A percentile compares a stretch with the other conserved stretches of the same genome.
Evolutionary conservation across 495 filamentous ascomycete species (phyloP).

Genomic region (Sabuloglossum arenarium): DNA sequence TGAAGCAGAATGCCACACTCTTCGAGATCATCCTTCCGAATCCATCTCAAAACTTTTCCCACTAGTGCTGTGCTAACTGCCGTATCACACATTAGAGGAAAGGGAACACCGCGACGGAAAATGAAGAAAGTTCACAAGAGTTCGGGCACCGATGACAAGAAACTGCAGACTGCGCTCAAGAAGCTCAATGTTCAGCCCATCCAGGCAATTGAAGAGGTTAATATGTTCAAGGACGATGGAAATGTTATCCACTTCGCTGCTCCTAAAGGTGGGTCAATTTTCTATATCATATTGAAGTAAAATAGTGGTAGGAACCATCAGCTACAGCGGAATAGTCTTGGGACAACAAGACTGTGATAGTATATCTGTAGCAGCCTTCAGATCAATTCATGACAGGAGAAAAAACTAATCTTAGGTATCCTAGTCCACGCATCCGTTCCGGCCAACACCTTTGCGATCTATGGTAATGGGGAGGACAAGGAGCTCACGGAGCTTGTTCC

Average conservation of each 20-base stretch:
- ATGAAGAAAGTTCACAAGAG: slow-evolving; percentile 92
- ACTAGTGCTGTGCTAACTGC: slow-evolving; percentile 3
- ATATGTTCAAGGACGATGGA: slow-evolving; percentile 99
- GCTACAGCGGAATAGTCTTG: not conserved
- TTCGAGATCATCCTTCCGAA: not conserved
- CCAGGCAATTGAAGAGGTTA: slow-evolving; percentile 98
- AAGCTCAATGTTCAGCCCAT: slow-evolving; percentile 95
- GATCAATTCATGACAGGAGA: not conserved
- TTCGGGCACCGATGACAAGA: slow-evolving; percentile 91
- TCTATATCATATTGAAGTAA: not conserved
- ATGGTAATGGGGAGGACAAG: slow-evolving; percentile 97
- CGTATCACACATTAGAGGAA: slow-evolving; percentile 40
- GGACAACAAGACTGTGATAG: not conserved
- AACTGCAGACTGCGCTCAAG: slow-evolving; percentile 85
- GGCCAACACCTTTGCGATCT: slow-evolving; percentile 97
- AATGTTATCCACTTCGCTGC: slow-evolving; percentile 98
- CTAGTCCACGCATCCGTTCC: slow-evolving; percentile 90
- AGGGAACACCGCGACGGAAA: slow-evolving; percentile 94
- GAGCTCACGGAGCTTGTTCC: slow-evolving; percentile 98
- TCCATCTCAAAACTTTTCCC: not conserved
- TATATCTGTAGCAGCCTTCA: not conserved
- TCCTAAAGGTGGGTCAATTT: slow-evolving; percentile 52
- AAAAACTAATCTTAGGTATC: not conserved
- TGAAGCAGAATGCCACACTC: not conserved
- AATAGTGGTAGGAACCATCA: not conserved